Base-by-base conservation (phyloP, 768 basidiomycete genomes). In the Chiua virens region DNA sequence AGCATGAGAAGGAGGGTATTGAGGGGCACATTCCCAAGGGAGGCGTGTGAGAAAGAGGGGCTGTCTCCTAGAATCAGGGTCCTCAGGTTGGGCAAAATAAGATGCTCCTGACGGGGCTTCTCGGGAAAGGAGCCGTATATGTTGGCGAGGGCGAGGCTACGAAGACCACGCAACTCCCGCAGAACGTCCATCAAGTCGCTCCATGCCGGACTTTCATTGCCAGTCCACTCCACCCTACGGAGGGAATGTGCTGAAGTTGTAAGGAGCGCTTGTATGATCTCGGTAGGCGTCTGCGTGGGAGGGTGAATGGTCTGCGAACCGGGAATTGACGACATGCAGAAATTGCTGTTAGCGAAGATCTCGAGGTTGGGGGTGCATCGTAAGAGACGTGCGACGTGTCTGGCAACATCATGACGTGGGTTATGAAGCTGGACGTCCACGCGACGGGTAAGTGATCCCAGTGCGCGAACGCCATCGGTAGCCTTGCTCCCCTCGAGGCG, bases 161-260 rank as follows among this genome's bases (percentile, higher is more conserved):
- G 57, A 18, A 79, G 71, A 41, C 68, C 60, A 1, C 61, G 66
- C 18, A 72, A 56, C 34, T 56, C 47, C 23, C 61, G 69, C 50
- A 72, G 68, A n/a, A 79, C 52, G 35, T 58, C 47, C 38, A 71
- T 66, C 18, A 79, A 50, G 54, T 78, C 75, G 20, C 59, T 48
- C 60, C 72, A 76, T 0, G 67, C 65, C 1, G 77, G 78, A 28
- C 71, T 63, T 54, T 79, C 78, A 9, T 73, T 73, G 20, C 72
- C 69, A 8, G 65, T 72, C 76, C 78, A 79, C 53, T 78, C 78
- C 2, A 77, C 44, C 23, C 78, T 69, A 39, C 67, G 70, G 13
- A 79, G 64, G n/a, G 72, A 70, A 25, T 56, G 53, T 3, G 66
- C 59, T 25, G 71, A 73, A 10, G 69, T 60, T 2, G 48, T 42